A percentile compares a stretch with the other conserved stretches of the same genome.
phyloP scores from a whole-genome alignment of 495 filamentous ascomycete genomes.

The Penicillium turbatum region DNA sequence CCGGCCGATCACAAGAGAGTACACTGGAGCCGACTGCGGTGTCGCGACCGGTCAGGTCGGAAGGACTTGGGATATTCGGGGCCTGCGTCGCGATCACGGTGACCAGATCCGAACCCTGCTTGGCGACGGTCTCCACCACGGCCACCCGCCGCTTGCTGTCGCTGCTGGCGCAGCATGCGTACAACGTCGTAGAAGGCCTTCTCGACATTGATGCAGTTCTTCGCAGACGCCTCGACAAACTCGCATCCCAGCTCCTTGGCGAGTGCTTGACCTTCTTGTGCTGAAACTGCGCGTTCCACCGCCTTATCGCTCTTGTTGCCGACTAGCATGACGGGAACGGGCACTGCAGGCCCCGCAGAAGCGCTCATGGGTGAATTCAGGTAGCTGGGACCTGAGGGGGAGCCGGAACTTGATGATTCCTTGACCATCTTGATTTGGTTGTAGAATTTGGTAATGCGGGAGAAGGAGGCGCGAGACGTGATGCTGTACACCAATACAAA shows the following conservation, averaged over 20 bases:
- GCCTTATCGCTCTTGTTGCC: slow-evolving; percentile 97
- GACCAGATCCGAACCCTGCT: slow-evolving; percentile 30
- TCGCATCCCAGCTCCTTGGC: slow-evolving; percentile 93
- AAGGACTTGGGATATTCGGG: slow-evolving; percentile 43
- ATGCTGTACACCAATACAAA: slow-evolving; percentile 98
- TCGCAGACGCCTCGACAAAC: slow-evolving; percentile 97
- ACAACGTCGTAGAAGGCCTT: slow-evolving; percentile 99
- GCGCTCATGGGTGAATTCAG: slow-evolving; percentile 66
- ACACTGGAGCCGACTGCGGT: slow-evolving; percentile 40
- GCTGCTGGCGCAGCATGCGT: slow-evolving; percentile 76
- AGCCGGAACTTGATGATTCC: slow-evolving; percentile 76
- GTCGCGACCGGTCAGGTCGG: slow-evolving; percentile 40
- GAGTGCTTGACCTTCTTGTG: slow-evolving; percentile 88
- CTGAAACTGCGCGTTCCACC: slow-evolving; percentile 92
- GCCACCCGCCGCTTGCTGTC: slow-evolving; percentile 50
- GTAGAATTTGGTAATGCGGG: slow-evolving; percentile 91
- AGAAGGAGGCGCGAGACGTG: slow-evolving; percentile 90
- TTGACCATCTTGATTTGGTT: slow-evolving; percentile 96
- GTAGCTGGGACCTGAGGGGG: slow-evolving; percentile 55
- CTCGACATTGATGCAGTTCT: slow-evolving; percentile 98
- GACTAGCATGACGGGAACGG: slow-evolving; percentile 94
- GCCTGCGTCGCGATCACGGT: slow-evolving; percentile 38
- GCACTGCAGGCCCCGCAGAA: slow-evolving; percentile 53
- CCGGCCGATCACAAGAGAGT: slow-evolving; percentile 37
- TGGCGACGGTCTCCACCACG: slow-evolving; percentile 40